These are phyloP conservation scores for Psilocybe cyanescens DNA, from an alignment of 768 basidiomycete genomes.

Conservation along the genomic window DNA sequence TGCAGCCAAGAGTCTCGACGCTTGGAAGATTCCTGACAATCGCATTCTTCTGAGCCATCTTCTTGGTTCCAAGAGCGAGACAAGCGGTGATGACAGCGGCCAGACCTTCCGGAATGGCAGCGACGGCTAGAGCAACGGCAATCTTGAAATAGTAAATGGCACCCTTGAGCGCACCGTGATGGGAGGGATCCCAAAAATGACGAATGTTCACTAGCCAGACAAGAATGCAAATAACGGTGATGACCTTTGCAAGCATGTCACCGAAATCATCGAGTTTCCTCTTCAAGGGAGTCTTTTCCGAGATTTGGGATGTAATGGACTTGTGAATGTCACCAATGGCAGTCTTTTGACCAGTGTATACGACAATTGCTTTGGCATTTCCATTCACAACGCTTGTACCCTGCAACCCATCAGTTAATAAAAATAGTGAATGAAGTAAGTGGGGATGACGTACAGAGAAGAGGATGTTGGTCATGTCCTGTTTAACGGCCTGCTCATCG, in stretches of 20 bases:
- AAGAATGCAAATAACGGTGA: conserved; percentile 93
- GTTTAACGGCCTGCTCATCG: conserved; percentile 87
- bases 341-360: conserved; percentile 83
- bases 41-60: conserved; percentile 99
- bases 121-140: conserved; percentile 97
- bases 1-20: conserved; percentile 97
- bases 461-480: conserved; percentile 97
- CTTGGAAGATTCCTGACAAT: conserved; percentile 96
- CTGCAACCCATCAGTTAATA: conserved; percentile 37
- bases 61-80: conserved; percentile 94
- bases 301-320: conserved; percentile 91
- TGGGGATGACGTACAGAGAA: conserved; percentile 70
- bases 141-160: conserved; percentile 99
- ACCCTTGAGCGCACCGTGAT: conserved; percentile 89
- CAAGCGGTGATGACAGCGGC: conserved; percentile 98
- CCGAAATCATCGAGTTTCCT: conserved; percentile 98
- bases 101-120: conserved; percentile 98
- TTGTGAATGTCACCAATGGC: conserved; percentile 98
- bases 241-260: conserved; percentile 96
- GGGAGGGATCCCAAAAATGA: conserved; percentile 95
- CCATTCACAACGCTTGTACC: conserved; percentile 98
- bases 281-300: conserved; percentile 96
- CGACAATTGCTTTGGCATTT: conserved; percentile 84
- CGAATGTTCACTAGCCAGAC: conserved; percentile 98
- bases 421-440: conserved; percentile 3